Conservation (phyloP, 495 filamentous ascomycete species). For the Letharia columbiana region DNA sequence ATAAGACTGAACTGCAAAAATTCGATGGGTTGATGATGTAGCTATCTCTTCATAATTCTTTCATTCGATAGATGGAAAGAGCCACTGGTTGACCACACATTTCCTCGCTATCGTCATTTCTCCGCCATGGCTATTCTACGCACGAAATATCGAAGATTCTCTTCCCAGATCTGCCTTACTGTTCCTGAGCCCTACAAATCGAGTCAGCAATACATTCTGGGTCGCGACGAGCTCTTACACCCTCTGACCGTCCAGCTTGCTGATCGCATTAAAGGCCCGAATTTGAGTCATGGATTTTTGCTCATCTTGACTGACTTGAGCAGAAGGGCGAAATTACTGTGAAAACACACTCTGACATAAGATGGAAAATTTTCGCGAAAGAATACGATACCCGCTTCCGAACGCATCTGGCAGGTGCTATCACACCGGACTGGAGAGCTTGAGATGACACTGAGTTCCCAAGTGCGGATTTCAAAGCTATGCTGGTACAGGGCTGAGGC, state of each 20-base stretch:
- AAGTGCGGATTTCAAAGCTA: background rate
- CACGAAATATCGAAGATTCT: background rate
- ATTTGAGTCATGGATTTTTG: background rate
- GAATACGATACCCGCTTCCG: no score
- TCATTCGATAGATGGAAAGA: background rate
- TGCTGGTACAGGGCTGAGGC: background rate
- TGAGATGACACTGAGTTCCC: background rate
- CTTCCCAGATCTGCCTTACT: background rate
- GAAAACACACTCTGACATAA: background rate
- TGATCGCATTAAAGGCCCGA: background rate
- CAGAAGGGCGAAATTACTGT: background rate
- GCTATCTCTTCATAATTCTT: background rate
- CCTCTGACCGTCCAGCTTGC: background rate
- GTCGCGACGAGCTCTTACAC: background rate
- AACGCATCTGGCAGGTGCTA: no score
- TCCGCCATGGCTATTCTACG: background rate
- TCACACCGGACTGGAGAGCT: background rate
- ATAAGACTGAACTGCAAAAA: background rate
- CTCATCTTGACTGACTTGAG: background rate
- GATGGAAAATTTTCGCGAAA: background rate
- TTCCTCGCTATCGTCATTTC: background rate
- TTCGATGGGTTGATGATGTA: background rate
- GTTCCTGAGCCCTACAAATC: background rate
- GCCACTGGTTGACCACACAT: background rate
- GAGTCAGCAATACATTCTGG: background rate